Evolutionary conservation across 78 protist genomes (phyloP), one percentile per base, ranked within the genome.

Genomic region (Planoprotostelium fungivorum): DNA sequence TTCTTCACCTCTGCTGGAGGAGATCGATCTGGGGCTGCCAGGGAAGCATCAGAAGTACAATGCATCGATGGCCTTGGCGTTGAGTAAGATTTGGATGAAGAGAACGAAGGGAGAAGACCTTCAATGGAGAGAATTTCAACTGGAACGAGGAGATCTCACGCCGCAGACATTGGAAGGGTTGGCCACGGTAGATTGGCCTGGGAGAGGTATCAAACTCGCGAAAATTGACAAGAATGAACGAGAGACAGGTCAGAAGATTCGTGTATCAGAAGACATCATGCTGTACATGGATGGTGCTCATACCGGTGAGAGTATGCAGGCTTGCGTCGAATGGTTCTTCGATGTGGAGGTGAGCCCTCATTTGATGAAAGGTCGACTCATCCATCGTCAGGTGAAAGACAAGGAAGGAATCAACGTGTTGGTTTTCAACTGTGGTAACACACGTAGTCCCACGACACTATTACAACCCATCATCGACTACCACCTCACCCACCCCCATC

Each of bases 261-360:
- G 31, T 51, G 5, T 51, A 16, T 25, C 5, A 16, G 73, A 51
- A 25, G 84, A 91, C 34, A 28, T 94, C 23, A 83, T 63, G 1
- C 63, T 95, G 39, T 91, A 85, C 51, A 73, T 96, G 35, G 98
- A 96, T 38, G 98, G 98, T n/a, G 98, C 98, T 35, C 98, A 96
- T 16, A 96, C 98, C 1, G 90, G 38, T 0, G 97, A 96, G 88
- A 91, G 96, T 84, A 35, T 95, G 35, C 10, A 37, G 34, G 91
- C 89, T 28, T 94, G 95, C 63, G 29, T 63, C 10, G 37, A 85
- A n/a, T 96, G 98, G 98, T 96, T 91, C 39, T 38, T n/a, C 38
- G 94, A 93, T 39, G 85, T 85, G 38, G 89, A 36, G 31, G 83
- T n/a, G 90, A n/a, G n/a, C n/a, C n/a, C n/a, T n/a, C n/a, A n/a